A percentile compares a stretch with the other conserved stretches of the same genome.
These are phyloP conservation scores for Aspergillus ochraceoroseus DNA, from an alignment of 2,329 filamentous ascomycete species.

Conservation along the genomic window DNA sequence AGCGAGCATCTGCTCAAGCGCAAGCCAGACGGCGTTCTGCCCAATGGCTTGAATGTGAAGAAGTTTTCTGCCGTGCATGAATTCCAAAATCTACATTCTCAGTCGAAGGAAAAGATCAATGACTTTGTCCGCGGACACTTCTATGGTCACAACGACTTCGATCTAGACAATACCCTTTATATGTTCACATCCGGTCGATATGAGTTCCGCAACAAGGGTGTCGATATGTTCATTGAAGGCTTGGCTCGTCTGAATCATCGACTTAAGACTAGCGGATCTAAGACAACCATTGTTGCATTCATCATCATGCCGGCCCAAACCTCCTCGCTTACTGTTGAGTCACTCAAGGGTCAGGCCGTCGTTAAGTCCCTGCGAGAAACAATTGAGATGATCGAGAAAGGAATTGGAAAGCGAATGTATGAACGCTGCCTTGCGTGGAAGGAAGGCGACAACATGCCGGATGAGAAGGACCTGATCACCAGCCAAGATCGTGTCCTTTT, in stretches of 20 bases:
- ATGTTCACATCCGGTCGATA: constrained; percentile 97
- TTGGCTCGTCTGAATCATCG: constrained; percentile 90
- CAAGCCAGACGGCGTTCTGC: constrained; percentile 92
- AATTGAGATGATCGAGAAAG: constrained; percentile 83
- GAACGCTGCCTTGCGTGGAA: constrained; percentile 94
- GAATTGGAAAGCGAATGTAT: constrained; percentile 89
- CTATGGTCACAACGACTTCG: constrained; percentile 96
- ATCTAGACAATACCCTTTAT: constrained; percentile 93
- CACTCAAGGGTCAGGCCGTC: constrained; percentile 91
- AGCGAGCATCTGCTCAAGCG: constrained; percentile 96
- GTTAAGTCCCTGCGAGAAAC: constrained; percentile 95
- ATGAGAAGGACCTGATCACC: constrained; percentile 93
- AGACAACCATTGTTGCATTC: constrained; percentile 92
- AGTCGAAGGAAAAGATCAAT: constrained; percentile 95
- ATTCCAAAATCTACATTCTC: constrained; percentile 96
- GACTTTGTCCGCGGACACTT: constrained; percentile 98
- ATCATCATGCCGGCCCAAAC: constrained; percentile 99
- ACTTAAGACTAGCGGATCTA: constrained; percentile 77
- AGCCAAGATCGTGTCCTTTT: constrained; percentile 88
- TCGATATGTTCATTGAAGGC: constrained; percentile 99
- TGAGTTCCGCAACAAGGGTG: constrained; percentile 96
- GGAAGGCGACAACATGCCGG: constrained; percentile 85
- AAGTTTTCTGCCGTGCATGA: constrained; percentile 98
- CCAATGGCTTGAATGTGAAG: constrained; percentile 95
- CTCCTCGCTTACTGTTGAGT: constrained; percentile 88